phyloP scores from a whole-genome alignment of 257 asterid genomes.

The Primulina tabacum region DNA sequence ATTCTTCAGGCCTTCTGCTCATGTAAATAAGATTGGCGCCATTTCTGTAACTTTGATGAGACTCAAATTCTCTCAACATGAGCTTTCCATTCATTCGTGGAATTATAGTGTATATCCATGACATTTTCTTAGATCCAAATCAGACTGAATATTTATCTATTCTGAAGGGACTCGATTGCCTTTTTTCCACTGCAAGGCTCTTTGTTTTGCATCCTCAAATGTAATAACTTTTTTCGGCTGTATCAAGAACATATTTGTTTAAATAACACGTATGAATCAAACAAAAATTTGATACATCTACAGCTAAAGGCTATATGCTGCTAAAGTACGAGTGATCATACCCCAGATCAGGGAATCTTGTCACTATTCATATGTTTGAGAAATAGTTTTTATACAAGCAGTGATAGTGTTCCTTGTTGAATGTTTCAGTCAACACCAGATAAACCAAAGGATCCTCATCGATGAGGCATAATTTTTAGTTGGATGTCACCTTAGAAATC shows the following conservation, averaged over 20 bases:
- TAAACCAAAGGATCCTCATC: no score
- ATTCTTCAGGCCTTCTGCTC: no score
- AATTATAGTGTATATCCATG: no score
- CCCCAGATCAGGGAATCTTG: neutral
- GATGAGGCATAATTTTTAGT: no score
- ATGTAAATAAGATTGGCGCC: no score
- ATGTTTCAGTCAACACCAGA: no score
- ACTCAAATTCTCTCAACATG: no score
- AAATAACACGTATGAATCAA: slow-evolving; percentile 1
- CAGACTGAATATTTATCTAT: slow-evolving; percentile 42
- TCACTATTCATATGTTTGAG: neutral
- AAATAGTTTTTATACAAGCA: neutral
- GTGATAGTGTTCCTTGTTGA: neutral
- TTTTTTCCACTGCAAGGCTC: slow-evolving; percentile 92
- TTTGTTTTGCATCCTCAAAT: slow-evolving; percentile 89
- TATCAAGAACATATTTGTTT: slow-evolving; percentile 15
- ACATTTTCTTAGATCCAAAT: neutral
- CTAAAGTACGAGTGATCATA: neutral
- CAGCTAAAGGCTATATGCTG: neutral
- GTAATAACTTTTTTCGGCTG: slow-evolving; percentile 90
- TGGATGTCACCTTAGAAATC: no score
- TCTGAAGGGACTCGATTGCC: slow-evolving; percentile 92
- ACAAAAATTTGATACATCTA: neutral
- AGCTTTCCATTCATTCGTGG: no score
- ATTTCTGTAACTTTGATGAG: no score